Conservation (phyloP, 257 asterid species). For the Penstemon barbatus region DNA sequence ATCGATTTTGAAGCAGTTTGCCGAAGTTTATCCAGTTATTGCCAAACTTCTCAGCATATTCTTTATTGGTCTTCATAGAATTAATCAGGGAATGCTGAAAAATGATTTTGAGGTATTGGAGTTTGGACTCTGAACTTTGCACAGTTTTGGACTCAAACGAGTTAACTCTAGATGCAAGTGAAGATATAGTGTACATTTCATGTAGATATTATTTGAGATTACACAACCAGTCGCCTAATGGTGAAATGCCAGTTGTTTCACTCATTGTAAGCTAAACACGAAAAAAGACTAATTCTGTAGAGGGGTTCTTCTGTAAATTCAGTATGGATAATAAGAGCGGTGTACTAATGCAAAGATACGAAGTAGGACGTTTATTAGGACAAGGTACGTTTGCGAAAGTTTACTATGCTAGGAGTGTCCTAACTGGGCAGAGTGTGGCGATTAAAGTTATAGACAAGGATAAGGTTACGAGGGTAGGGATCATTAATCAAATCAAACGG, state of each 20-base stretch:
- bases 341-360: slow-evolving; percentile 66
- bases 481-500: slow-evolving; percentile 63
- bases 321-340: slow-evolving; percentile 51
- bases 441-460: slow-evolving; percentile 77
- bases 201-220: slow-evolving; percentile 21
- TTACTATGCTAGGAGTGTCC: slow-evolving; percentile 53
- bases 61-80: slow-evolving; percentile 24
- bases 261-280: slow-evolving; percentile 14
- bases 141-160: slow-evolving; percentile 29
- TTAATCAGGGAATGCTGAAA: slow-evolving; percentile 46
- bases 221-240: slow-evolving; percentile 17
- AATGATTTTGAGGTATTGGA: slow-evolving; percentile 34
- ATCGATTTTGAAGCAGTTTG: slow-evolving; percentile 12
- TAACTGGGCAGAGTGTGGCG: slow-evolving; percentile 70
- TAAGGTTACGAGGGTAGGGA: slow-evolving; percentile 52
- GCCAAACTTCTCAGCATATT: slow-evolving; percentile 18
- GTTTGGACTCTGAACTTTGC: slow-evolving; percentile 24
- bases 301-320: slow-evolving; percentile 23
- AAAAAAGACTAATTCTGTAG: slow-evolving; percentile 10
- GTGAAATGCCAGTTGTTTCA: slow-evolving; percentile 20
- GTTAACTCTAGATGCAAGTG: slow-evolving; percentile 31
- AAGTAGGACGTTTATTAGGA: slow-evolving; percentile 76
- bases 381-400: slow-evolving; percentile 90
- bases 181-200: slow-evolving; percentile 17
- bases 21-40: slow-evolving; percentile 21